phyloP scores from a whole-genome alignment of 129 eudicot species.

The Flaveria bidentis region DNA sequence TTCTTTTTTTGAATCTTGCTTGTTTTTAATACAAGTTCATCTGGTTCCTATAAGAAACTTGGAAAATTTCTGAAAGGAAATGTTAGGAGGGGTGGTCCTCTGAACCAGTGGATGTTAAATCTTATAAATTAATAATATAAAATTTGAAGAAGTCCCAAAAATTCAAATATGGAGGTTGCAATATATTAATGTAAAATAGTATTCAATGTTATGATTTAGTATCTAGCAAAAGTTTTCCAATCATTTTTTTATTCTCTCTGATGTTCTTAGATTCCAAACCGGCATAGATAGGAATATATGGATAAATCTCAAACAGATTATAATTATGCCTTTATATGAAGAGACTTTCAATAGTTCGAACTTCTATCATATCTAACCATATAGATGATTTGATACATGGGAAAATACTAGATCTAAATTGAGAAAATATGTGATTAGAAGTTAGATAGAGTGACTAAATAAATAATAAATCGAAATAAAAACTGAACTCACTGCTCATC shows the following conservation, averaged over 20 bases:
- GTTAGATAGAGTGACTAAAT: no score
- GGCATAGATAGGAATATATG: neutral
- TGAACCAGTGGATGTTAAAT: neutral
- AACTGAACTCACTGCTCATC: neutral
- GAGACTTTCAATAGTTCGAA: neutral
- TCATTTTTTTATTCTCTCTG: neutral
- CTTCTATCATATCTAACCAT: no score
- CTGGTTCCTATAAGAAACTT: neutral
- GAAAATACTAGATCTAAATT: no score
- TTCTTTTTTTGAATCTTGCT: neutral
- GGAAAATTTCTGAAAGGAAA: neutral
- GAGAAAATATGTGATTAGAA: no score
- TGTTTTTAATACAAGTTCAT: neutral
- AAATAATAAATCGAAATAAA: no score
- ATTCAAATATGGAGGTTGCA: neutral
- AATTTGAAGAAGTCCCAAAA: neutral
- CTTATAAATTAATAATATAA: neutral
- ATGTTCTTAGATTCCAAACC: neutral
- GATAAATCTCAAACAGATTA: neutral
- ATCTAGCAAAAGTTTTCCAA: neutral
- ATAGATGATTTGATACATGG: no score
- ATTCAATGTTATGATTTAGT: neutral
- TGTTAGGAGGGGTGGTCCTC: neutral
- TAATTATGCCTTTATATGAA: constrained; percentile 11
- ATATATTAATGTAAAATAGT: neutral